Conservation (phyloP, 1,284 basidiomycete genomes). For the Irpex sp. region DNA sequence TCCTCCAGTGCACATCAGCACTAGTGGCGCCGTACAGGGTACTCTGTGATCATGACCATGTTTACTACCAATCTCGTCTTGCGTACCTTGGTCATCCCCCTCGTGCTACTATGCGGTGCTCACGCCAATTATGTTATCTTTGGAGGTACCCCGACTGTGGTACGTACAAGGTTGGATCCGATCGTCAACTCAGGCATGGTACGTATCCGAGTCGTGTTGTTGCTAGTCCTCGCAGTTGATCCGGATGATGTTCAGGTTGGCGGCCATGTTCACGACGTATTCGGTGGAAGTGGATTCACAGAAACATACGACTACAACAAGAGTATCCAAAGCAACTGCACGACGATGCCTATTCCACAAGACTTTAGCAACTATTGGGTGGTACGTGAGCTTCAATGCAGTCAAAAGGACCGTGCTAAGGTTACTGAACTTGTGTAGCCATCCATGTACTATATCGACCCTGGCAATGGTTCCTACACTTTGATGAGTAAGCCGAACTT, state of each 20-base stretch:
- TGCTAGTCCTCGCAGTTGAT: background rate
- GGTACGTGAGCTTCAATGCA: slow-evolving; percentile 12
- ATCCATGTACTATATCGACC: slow-evolving; percentile 23
- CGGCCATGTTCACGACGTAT: slow-evolving; percentile 27
- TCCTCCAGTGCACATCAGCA: no score
- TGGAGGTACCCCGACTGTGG: slow-evolving; percentile 23
- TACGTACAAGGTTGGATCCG: slow-evolving; percentile 26
- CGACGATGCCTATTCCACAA: slow-evolving; percentile 20
- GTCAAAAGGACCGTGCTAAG: background rate
- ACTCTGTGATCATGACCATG: background rate
- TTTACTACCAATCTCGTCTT: background rate
- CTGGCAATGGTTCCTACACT: slow-evolving; percentile 19
- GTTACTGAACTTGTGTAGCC: slow-evolving; percentile 14
- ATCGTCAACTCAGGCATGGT: slow-evolving; percentile 22
- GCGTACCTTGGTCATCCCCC: background rate
- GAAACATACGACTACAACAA: slow-evolving; percentile 19
- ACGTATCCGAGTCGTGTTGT: background rate
- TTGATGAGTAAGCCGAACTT: slow-evolving; percentile 20
- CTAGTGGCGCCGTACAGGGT: no score
- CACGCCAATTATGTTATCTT: slow-evolving; percentile 21
- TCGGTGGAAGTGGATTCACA: slow-evolving; percentile 25
- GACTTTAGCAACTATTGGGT: slow-evolving; percentile 30
- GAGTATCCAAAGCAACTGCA: slow-evolving; percentile 20
- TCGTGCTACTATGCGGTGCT: background rate
- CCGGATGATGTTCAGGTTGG: slow-evolving; percentile 11